These are phyloP conservation scores for Auxenochlorella protothecoides DNA, from an alignment of 139 green algal genomes.

Conservation along the genomic window DNA sequence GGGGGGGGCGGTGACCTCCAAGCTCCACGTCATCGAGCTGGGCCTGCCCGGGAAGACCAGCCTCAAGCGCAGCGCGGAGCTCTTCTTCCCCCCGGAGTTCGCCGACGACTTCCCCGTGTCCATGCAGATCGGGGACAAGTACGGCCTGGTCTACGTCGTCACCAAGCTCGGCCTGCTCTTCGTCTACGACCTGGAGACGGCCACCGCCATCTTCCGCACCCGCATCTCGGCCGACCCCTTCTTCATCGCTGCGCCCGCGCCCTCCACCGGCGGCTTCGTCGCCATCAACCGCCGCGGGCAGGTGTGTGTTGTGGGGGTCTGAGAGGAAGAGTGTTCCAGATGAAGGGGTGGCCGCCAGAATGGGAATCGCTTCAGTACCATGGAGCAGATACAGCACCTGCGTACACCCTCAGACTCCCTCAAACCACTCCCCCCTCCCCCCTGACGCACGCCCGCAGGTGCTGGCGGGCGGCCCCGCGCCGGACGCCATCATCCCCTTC, in stretches of 20 bases:
- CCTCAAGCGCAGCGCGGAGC: constrained; percentile 86
- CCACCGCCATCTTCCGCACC: constrained; percentile 92
- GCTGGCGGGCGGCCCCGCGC: constrained; percentile 83
- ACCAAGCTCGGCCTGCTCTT: constrained; percentile 98
- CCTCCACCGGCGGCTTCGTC: constrained; percentile 75
- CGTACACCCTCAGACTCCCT: too few relatives aligned
- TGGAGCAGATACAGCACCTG: too few relatives aligned
- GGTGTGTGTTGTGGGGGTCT: not conserved
- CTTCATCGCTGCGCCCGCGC: constrained; percentile 76
- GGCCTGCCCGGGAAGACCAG: constrained; percentile 39
- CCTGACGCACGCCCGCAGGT: constrained; percentile 61
- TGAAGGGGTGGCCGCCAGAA: not conserved
- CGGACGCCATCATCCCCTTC: constrained; percentile 89
- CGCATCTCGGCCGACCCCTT: constrained; percentile 92
- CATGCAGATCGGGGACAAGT: constrained; percentile 81
- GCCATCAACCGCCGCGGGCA: constrained; percentile 79
- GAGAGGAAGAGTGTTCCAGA: not conserved
- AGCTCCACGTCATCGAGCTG: constrained; percentile 98
- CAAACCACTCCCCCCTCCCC: too few relatives aligned
- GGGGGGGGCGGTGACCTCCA: constrained; percentile 50
- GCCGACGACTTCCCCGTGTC: constrained; percentile 98
- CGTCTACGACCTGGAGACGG: constrained; percentile 97
- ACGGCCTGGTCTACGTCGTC: constrained; percentile 88
- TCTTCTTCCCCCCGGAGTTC: constrained; percentile 99
- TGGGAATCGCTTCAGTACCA: too few relatives aligned